Percentiles rank a stretch among this genome's conserved stretches.
These are phyloP conservation scores for Plicaturopsis crispa DNA, from an alignment of 768 basidiomycete species.

Conservation along the genomic window DNA sequence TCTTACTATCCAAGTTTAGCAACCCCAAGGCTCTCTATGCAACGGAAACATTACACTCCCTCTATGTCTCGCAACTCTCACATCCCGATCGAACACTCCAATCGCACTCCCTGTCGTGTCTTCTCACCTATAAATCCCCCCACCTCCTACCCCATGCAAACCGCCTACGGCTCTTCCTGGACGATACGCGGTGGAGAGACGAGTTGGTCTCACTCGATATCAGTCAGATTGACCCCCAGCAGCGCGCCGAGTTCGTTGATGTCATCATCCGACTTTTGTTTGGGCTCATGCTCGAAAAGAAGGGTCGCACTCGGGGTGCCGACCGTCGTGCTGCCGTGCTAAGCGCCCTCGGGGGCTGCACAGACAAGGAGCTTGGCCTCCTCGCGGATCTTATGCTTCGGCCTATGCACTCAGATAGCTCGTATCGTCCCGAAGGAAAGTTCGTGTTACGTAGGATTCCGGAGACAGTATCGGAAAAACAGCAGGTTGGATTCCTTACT, in stretches of 20 bases:
- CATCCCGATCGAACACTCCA: constrained; percentile 82
- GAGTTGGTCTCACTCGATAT: constrained; percentile 70
- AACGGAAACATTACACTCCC: constrained; percentile 50
- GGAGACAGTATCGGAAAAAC: constrained; percentile 40
- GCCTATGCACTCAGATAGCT: constrained; percentile 42
- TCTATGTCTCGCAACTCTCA: constrained; percentile 74
- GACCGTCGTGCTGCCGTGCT: constrained; percentile 71
- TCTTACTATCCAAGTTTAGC: constrained; percentile 79
- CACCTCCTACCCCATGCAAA: constrained; percentile 40
- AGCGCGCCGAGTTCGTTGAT: constrained; percentile 61
- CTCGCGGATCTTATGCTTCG: constrained; percentile 85
- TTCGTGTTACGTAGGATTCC: constrained; percentile 25
- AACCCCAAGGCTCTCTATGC: constrained; percentile 88
- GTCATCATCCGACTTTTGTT: constrained; percentile 72
- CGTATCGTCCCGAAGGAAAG: constrained; percentile 12
- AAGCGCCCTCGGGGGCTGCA: constrained; percentile 59
- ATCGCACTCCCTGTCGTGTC: constrained; percentile 63
- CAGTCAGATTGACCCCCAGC: constrained; percentile 41
- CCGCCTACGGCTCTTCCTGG: constrained; percentile 63
- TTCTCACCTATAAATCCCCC: constrained; percentile 76
- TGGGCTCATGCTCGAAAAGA: constrained; percentile 80
- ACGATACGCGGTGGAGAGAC: constrained; percentile 87
- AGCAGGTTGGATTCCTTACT: constrained; percentile 78
- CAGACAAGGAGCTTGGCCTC: constrained; percentile 63
- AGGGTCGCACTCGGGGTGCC: constrained; percentile 58